A percentile compares a stretch with the other conserved stretches of the same genome.
Evolutionary conservation across 1,284 basidiomycete species (phyloP).

Genomic region (Pulchroboletus neoregius): DNA sequence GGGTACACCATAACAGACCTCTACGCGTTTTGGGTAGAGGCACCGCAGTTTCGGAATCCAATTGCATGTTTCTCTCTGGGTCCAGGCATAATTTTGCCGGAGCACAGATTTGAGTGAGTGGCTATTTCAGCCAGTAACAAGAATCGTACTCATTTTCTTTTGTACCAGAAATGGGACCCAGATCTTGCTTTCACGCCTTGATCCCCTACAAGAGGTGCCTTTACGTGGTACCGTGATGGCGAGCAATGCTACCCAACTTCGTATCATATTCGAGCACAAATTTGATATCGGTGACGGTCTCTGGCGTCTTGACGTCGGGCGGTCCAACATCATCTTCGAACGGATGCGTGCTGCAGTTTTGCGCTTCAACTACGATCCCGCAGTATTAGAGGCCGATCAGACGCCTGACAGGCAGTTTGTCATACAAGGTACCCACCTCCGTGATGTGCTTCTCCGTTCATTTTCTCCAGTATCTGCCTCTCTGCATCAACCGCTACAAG

Average conservation of each 20-base stretch:
- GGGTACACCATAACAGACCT: constrained; percentile 69
- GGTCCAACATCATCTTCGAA: constrained; percentile 62
- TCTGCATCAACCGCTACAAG: constrained; percentile 32
- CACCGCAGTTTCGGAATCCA: constrained; percentile 55
- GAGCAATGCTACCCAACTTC: constrained; percentile 46
- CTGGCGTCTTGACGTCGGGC: constrained; percentile 77
- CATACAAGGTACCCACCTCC: constrained; percentile 63
- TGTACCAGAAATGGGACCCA: constrained; percentile 56
- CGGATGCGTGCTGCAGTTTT: constrained; percentile 70
- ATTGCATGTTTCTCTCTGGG: constrained; percentile 59
- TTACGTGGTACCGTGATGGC: constrained; percentile 55
- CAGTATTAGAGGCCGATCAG: constrained; percentile 35
- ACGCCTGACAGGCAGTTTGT: constrained; percentile 45
- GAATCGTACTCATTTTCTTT: background rate
- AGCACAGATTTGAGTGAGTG: constrained; percentile 61
- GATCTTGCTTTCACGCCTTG: constrained; percentile 58
- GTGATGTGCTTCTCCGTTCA: constrained; percentile 60
- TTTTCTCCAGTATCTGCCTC: constrained; percentile 38
- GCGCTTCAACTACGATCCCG: constrained; percentile 57
- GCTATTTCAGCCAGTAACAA: background rate
- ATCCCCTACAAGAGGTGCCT: constrained; percentile 54
- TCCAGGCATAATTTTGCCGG: constrained; percentile 53
- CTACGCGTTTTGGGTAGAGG: constrained; percentile 60
- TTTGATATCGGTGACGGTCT: constrained; percentile 44
- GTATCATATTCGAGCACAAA: constrained; percentile 53